A percentile compares a stretch with the other conserved stretches of the same genome.
These are phyloP conservation scores for Carpinus viminea DNA, from an alignment of 306 rosid species.

Conservation along the genomic window DNA sequence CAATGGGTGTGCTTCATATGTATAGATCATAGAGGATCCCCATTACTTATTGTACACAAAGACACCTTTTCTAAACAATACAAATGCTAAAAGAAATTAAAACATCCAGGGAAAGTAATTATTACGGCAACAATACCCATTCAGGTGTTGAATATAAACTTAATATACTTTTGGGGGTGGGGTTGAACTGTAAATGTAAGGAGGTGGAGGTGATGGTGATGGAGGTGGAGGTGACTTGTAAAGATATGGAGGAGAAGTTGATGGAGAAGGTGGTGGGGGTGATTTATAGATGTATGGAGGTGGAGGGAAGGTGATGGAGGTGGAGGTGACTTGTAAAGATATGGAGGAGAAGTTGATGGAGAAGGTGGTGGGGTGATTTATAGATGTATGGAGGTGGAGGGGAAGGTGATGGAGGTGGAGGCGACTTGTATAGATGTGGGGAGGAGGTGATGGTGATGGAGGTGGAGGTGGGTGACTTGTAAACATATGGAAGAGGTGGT, in stretches of 20 bases:
- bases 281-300: neutral
- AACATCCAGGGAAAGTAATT: neutral
- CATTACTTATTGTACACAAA: neutral
- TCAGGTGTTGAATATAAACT: too few species aligned
- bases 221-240: neutral
- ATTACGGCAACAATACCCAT: neutral
- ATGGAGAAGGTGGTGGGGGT: accelerated
- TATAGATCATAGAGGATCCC: neutral
- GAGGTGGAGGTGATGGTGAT: too few species aligned
- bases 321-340: neutral
- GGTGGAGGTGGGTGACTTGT: too few species aligned
- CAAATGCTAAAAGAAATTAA: neutral
- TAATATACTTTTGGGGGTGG: too few species aligned
- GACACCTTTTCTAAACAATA: neutral
- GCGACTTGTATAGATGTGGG: too few species aligned
- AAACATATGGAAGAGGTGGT: neutral
- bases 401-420: too few species aligned
- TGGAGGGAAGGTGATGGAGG: neutral
- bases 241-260: neutral
- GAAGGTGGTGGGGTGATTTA: too few species aligned
- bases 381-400: too few species aligned
- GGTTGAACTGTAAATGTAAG: too few species aligned
- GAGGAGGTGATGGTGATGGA: too few species aligned
- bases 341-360: too few species aligned
- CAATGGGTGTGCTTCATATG: neutral